Evolutionary conservation across 148 eudicot species (phyloP), one percentile per base, ranked within the genome.

Genomic region (Bassia scoparia): DNA sequence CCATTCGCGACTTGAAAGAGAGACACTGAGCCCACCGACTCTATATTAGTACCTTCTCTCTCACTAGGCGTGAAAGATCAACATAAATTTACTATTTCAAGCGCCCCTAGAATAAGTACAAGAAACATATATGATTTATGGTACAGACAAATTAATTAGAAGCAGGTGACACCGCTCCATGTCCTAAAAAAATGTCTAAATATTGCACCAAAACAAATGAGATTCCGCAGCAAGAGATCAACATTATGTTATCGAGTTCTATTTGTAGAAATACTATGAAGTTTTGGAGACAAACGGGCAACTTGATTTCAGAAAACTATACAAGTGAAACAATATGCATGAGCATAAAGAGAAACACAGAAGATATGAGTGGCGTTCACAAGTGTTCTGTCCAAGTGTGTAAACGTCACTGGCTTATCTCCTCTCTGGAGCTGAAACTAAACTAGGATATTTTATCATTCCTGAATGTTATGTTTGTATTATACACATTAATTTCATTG

Each of bases 61-160:
- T 87, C 95, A 16, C 80, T 65, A n/a, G 96, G 92, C 10, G 89
- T 86, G 62, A 82, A 88, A 21, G 96, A 86, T 72, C 96, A 90
- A 69, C 86, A 79, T 73, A 90, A 80, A 56, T 89, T 84, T 29
- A 89, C 86, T 46, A 89, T 89, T 76, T 89, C 91, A 68, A 89
- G 26, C 89, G 85, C 37, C 95, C 95, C 95, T 89, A 63, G 72
- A 63, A 49, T n/a, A 67, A 41, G 60, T 46, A 23, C 21, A 34
- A 14, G 44, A 72, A 26, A 26, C 12, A 26, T 1, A 58, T n/a
- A 0, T n/a, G 24, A 14, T 58, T 12, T 58, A 10, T 10, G 10
- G 34, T 27, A 58, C 5, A 2, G 29, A 55, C 1, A 27, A 23
- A 55, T 73, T 17, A 58, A 59, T 71, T 7, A 26, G 38, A 65